Percentiles rank a stretch among this genome's conserved stretches.
Conservation (phyloP, 495 filamentous ascomycete genomes). For the Jackrogersella multiformis region DNA sequence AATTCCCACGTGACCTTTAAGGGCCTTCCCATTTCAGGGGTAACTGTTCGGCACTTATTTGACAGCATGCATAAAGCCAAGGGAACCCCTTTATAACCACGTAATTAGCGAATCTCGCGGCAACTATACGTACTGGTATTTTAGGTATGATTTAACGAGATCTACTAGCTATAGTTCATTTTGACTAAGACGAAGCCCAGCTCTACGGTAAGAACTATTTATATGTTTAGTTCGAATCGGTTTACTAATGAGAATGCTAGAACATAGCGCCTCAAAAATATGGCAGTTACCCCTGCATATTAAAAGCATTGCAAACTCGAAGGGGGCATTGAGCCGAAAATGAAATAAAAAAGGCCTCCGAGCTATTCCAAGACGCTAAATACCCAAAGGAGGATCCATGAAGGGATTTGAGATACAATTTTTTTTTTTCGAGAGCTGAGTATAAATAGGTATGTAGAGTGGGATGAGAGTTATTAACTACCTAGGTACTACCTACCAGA, state of each 20-base stretch:
- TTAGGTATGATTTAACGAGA: not conserved
- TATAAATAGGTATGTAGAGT: too few relatives aligned
- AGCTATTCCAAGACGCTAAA: not conserved
- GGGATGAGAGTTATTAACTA: too few relatives aligned
- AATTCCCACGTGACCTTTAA: too few relatives aligned
- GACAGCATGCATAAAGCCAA: too few relatives aligned
- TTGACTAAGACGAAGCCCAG: not conserved
- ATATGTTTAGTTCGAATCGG: not conserved
- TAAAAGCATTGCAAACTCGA: constrained; percentile 2
- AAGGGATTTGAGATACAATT: too few relatives aligned
- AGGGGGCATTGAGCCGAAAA: not conserved
- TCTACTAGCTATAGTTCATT: not conserved
- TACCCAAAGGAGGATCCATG: too few relatives aligned
- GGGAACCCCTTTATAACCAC: too few relatives aligned
- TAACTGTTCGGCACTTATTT: too few relatives aligned
- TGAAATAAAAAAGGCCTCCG: not conserved
- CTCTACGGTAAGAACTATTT: not conserved
- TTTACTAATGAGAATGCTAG: not conserved
- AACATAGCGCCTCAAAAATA: not conserved
- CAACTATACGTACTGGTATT: too few relatives aligned
- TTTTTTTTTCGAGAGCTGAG: too few relatives aligned
- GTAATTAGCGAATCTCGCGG: too few relatives aligned
- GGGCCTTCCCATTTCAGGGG: too few relatives aligned
- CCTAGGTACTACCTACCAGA: not conserved
- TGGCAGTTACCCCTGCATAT: not conserved